Evolutionary conservation across 768 basidiomycete species (phyloP).

Genomic region (Gloeopeniophorella convolvens): DNA sequence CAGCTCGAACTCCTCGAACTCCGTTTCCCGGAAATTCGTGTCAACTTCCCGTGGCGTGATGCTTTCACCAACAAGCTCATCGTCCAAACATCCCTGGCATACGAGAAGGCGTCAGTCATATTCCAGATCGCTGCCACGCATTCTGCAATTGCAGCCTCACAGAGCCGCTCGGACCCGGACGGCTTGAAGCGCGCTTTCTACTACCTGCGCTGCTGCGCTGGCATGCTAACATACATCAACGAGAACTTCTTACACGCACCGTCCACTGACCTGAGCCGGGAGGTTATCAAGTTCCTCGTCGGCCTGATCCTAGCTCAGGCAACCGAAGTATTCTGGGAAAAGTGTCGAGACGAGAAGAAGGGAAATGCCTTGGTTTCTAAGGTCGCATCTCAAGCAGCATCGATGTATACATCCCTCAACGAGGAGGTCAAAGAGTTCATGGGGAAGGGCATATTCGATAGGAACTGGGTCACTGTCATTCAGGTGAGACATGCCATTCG

Average conservation of each 20-base stretch:
- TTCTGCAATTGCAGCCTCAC: slow-evolving; percentile 81
- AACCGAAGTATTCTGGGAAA: slow-evolving; percentile 94
- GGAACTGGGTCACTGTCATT: slow-evolving; percentile 86
- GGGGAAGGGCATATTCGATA: slow-evolving; percentile 92
- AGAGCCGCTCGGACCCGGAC: slow-evolving; percentile 58
- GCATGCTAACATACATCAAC: slow-evolving; percentile 98
- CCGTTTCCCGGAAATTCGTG: slow-evolving; percentile 92
- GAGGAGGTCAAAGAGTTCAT: slow-evolving; percentile 97
- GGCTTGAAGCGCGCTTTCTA: slow-evolving; percentile 59
- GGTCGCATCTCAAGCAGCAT: slow-evolving; percentile 76
- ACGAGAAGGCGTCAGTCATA: slow-evolving; percentile 95
- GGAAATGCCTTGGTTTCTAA: slow-evolving; percentile 69
- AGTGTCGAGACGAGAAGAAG: slow-evolving; percentile 91
- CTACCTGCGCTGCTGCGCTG: slow-evolving; percentile 83
- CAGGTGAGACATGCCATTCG: slow-evolving; percentile 49
- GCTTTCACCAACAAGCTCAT: slow-evolving; percentile 93
- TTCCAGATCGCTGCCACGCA: slow-evolving; percentile 95
- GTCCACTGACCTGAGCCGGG: slow-evolving; percentile 87
- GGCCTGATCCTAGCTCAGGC: slow-evolving; percentile 89
- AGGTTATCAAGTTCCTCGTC: slow-evolving; percentile 90
- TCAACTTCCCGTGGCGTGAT: slow-evolving; percentile 95
- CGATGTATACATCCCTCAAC: slow-evolving; percentile 70
- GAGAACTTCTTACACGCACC: slow-evolving; percentile 99
- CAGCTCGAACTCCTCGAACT: slow-evolving; percentile 96
- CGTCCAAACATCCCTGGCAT: slow-evolving; percentile 93